phyloP scores from a whole-genome alignment of 2,329 filamentous ascomycete genomes.

The Diaporthe vaccinii region DNA sequence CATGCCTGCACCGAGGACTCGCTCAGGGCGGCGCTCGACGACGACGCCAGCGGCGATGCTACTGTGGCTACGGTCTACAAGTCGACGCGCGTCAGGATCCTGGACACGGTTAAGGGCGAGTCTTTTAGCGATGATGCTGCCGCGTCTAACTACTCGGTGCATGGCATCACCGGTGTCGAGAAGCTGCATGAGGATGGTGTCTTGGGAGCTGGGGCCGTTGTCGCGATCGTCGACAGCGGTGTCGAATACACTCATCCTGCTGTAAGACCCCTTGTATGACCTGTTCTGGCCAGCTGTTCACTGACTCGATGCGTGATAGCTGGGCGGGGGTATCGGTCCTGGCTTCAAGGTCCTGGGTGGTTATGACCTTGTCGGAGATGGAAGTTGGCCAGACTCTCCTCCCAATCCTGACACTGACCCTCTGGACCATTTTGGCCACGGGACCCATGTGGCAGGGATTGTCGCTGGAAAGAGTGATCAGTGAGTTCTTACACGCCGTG shows the following conservation, averaged over 20 bases:
- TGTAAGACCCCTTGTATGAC: constrained; percentile 1
- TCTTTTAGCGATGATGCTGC: constrained; percentile 22
- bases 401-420: constrained; percentile 53
- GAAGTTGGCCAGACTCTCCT: constrained; percentile 36
- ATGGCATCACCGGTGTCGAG: constrained; percentile 43
- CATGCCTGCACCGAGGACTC: constrained; percentile 28
- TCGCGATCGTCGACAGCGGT: constrained; percentile 45
- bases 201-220: constrained; percentile 41
- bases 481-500: background rate
- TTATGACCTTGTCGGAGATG: constrained; percentile 40
- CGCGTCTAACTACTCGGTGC: constrained; percentile 43
- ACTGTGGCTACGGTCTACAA: constrained; percentile 5
- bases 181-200: constrained; percentile 42
- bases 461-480: constrained; percentile 43
- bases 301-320: background rate
- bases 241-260: constrained; percentile 44
- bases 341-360: constrained; percentile 39
- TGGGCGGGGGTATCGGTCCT: constrained; percentile 39
- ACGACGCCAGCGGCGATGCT: constrained; percentile 5
- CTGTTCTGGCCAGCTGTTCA: background rate
- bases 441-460: constrained; percentile 53
- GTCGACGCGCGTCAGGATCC: constrained; percentile 17
- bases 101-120: constrained; percentile 33
- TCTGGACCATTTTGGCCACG: constrained; percentile 53
- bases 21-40: constrained; percentile 36